Conservation (phyloP, 192 early-diverging fungal genomes). For the Coemansia sp. region DNA sequence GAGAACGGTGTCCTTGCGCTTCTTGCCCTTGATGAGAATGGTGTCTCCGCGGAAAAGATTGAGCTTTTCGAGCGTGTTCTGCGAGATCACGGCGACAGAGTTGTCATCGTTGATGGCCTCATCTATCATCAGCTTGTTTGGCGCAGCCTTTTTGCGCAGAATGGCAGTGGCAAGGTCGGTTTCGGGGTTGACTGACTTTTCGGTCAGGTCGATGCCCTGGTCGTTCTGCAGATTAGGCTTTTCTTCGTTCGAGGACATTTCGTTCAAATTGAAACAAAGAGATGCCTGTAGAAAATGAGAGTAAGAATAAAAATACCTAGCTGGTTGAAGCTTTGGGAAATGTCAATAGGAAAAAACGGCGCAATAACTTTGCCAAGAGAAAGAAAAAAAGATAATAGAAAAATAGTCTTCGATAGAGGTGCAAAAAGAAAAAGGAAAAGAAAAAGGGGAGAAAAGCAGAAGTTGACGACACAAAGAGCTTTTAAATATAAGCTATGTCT, state of each 20-base stretch:
- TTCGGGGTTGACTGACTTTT: constrained; percentile 54
- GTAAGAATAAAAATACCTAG: constrained; percentile 1
- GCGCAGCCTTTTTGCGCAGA: constrained; percentile 88
- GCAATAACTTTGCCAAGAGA: not conserved
- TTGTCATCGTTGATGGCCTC: constrained; percentile 97
- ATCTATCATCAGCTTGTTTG: constrained; percentile 99
- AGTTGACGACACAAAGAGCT: not conserved
- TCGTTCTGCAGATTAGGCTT: constrained; percentile 44
- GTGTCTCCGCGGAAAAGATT: constrained; percentile 95
- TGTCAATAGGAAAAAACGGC: not conserved
- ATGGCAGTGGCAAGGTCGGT: constrained; percentile 93
- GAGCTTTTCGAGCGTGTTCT: constrained; percentile 89
- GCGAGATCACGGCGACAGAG: constrained; percentile 86
- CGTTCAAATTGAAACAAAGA: too few species aligned
- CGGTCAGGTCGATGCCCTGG: constrained; percentile 33
- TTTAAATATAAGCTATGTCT: too few species aligned
- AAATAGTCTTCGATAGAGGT: not conserved
- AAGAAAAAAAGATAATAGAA: not conserved
- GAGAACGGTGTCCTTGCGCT: constrained; percentile 93
- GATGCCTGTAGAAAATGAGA: constrained; percentile 5
- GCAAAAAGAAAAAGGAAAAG: not conserved
- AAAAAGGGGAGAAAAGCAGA: not conserved
- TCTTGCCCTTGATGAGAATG: constrained; percentile 96
- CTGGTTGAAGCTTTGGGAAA: not conserved
- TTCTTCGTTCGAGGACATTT: constrained; percentile 35